Evolutionary conservation across 441 rosid species (phyloP).

Genomic region (Sinapis alba): DNA sequence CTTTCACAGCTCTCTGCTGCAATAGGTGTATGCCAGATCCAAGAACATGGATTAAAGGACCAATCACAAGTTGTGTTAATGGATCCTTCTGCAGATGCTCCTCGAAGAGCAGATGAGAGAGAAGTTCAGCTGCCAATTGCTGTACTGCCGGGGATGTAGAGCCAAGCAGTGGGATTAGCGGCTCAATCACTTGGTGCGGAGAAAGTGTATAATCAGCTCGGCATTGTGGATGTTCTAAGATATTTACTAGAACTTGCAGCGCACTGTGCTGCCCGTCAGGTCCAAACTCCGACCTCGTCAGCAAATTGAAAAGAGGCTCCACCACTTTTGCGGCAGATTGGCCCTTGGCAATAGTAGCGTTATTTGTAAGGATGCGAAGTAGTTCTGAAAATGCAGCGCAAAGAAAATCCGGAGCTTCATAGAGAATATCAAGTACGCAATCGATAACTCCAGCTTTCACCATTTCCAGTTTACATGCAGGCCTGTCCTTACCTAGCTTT

Average conservation of each 20-base stretch:
- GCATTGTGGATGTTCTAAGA: constrained; percentile 98
- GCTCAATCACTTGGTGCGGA: constrained; percentile 91
- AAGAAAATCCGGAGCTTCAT: constrained; percentile 96
- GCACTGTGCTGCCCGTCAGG: constrained; percentile 98
- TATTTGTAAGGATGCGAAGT: constrained; percentile 96
- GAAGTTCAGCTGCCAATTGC: constrained; percentile 98
- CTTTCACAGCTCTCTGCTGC: constrained; percentile 99
- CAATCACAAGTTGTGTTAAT: constrained; percentile 77
- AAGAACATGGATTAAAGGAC: constrained; percentile 87
- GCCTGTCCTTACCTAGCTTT: constrained; percentile 99
- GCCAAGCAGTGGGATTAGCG: constrained; percentile 93
- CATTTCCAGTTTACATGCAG: constrained; percentile 98
- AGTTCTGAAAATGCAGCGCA: constrained; percentile 95
- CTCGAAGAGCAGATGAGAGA: constrained; percentile 85
- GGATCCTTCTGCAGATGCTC: constrained; percentile 96
- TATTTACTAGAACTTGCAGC: constrained; percentile 94
- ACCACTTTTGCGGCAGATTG: constrained; percentile 96
- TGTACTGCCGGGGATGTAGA: constrained; percentile 96
- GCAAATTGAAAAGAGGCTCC: constrained; percentile 83
- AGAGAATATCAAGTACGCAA: constrained; percentile 88
- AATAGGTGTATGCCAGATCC: constrained; percentile 89
- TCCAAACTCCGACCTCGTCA: constrained; percentile 85
- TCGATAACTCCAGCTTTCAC: constrained; percentile 98
- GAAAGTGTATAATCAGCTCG: constrained; percentile 84
- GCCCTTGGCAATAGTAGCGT: constrained; percentile 96